phyloP scores from a whole-genome alignment of 78 protist species.

The Pigoraptor vietnamica region DNA sequence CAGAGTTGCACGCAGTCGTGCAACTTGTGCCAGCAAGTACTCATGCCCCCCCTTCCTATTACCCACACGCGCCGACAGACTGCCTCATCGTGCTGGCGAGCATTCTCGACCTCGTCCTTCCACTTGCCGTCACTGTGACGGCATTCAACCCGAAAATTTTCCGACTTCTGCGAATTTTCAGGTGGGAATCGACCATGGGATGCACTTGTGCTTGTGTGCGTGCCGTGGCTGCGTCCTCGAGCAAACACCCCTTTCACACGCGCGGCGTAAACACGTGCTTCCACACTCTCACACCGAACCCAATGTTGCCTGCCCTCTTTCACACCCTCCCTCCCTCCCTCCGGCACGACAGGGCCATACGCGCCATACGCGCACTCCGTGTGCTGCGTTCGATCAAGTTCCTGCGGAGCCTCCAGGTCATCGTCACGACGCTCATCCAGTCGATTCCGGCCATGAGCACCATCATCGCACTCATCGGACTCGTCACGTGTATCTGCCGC shows the following conservation, averaged over 20 bases:
- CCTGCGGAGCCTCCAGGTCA: background rate
- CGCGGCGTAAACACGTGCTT: background rate
- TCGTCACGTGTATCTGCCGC: background rate
- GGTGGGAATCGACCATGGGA: background rate
- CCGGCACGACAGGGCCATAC: background rate
- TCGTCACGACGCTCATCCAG: background rate
- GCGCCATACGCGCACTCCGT: background rate
- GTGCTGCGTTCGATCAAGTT: background rate
- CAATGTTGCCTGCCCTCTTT: background rate
- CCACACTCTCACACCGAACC: background rate
- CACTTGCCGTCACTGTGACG: background rate
- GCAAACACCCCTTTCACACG: no score
- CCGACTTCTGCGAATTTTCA: background rate
- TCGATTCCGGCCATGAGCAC: background rate
- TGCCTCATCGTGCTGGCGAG: background rate
- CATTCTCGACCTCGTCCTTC: background rate
- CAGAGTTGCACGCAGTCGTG: no score
- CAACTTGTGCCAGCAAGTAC: no score
- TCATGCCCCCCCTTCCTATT: no score
- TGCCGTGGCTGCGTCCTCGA: background rate
- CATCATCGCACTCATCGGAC: background rate
- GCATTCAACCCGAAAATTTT: background rate
- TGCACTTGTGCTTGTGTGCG: background rate
- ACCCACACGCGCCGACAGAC: no score
- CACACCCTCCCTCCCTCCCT: background rate